These are phyloP conservation scores for Phycomyces blakesleeanus DNA, from an alignment of 192 early-diverging fungal species.

Conservation along the genomic window DNA sequence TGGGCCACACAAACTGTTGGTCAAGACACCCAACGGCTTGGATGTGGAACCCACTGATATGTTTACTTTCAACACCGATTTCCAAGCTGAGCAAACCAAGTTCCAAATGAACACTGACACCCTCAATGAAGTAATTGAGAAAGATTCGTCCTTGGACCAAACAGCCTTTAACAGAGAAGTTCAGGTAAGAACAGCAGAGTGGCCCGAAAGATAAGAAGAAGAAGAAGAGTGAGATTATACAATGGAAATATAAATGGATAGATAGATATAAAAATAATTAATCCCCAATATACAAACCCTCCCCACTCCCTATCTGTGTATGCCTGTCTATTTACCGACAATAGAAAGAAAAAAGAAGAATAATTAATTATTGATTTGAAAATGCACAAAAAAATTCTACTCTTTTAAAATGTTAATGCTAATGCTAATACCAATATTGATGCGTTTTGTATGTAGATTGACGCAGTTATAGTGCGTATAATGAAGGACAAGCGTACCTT, in stretches of 20 bases:
- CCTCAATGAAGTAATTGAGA: constrained; percentile 61
- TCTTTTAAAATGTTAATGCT: too few relatives aligned
- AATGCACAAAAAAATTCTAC: too few relatives aligned
- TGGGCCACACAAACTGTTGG: constrained; percentile 76
- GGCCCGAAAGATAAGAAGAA: constrained; percentile 49
- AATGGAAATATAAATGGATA: too few relatives aligned
- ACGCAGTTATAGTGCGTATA: constrained; percentile 81
- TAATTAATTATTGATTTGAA: too few relatives aligned
- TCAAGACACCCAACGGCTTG: constrained; percentile 62
- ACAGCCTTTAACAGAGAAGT: constrained; percentile 76
- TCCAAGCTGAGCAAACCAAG: constrained; percentile 56
- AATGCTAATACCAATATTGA: too few relatives aligned
- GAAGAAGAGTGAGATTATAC: too few relatives aligned
- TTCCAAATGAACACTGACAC: constrained; percentile 74
- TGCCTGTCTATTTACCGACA: too few relatives aligned
- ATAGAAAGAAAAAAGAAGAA: too few relatives aligned
- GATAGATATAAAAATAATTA: too few relatives aligned
- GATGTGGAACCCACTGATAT: constrained; percentile 53
- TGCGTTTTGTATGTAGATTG: constrained; percentile 44
- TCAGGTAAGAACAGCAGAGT: constrained; percentile 66
- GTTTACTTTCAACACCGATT: constrained; percentile 58
- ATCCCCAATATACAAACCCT: too few relatives aligned
- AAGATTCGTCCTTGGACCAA: constrained; percentile 65
- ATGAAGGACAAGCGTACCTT: constrained; percentile 78
- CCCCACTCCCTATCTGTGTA: too few relatives aligned